Conservation (phyloP, 2,329 filamentous ascomycete genomes). For the Trichoderma hamatum region DNA sequence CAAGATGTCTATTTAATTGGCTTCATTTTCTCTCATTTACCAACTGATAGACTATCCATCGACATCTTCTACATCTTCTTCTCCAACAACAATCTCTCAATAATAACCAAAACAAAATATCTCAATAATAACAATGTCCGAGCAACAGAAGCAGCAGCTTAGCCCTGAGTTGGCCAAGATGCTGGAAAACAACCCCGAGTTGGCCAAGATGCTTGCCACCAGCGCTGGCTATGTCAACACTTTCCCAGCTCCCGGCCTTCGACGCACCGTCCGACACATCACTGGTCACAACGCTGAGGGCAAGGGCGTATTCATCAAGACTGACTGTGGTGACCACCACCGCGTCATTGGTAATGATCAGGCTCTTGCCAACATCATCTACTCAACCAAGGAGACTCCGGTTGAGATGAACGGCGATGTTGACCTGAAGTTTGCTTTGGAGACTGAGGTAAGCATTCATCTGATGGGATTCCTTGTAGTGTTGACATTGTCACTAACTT, state of each 20-base stretch:
- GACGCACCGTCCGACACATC: conserved; percentile 27
- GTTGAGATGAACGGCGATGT: conserved; percentile 33
- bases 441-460: conserved; percentile 23
- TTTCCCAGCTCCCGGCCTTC: conserved; percentile 28
- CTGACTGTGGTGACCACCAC: conserved; percentile 38
- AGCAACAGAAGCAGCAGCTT: conserved; percentile 12
- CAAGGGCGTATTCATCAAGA: conserved; percentile 34
- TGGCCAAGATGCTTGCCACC: not conserved
- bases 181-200: not conserved
- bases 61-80: not conserved
- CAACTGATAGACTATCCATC: too few species aligned
- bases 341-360: conserved; percentile 32
- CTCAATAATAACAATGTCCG: not conserved
- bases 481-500: not conserved
- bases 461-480: rapidly evolving
- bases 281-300: conserved; percentile 31
- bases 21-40: not conserved
- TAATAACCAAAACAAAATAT: not conserved
- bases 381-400: conserved; percentile 35
- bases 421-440: conserved; percentile 30
- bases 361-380: conserved; percentile 38
- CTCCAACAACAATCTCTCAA: not conserved
- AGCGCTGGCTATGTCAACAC: conserved; percentile 21
- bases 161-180: not conserved
- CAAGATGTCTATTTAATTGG: not conserved